These are phyloP conservation scores for Pichia sp. DNA, from an alignment of 1,139 yeast species.

Conservation along the genomic window DNA sequence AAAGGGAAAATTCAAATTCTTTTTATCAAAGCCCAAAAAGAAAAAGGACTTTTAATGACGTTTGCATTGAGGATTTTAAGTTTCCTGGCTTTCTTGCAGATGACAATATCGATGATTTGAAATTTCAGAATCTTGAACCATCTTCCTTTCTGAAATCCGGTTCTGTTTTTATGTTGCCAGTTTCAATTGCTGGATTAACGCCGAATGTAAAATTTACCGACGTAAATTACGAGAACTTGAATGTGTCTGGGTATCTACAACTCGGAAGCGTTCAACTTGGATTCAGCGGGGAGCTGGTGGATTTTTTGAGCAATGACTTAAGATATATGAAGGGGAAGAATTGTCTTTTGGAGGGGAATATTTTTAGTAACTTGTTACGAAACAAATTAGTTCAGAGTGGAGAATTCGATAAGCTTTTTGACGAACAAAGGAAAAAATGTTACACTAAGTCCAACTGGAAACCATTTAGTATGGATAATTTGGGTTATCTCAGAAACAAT, in stretches of 20 bases:
- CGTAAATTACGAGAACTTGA: constrained; percentile 9
- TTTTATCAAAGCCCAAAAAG: neutral
- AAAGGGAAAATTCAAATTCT: neutral
- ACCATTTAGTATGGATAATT: constrained; percentile 21
- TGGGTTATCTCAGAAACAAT: constrained; percentile 21
- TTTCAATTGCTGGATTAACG: constrained; percentile 7
- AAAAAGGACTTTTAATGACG: constrained; percentile 11
- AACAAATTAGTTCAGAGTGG: constrained; percentile 11
- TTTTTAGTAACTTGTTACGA: constrained; percentile 22
- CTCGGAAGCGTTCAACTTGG: constrained; percentile 13
- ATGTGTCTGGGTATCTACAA: constrained; percentile 16
- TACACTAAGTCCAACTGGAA: constrained; percentile 16
- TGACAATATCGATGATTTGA: neutral
- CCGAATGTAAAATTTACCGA: constrained; percentile 17
- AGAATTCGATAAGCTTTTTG: constrained; percentile 6
- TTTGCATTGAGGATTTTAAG: constrained; percentile 2
- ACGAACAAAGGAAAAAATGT: constrained; percentile 6
- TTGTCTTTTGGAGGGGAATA: constrained; percentile 21
- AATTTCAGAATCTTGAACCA: neutral
- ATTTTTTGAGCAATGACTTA: constrained; percentile 21
- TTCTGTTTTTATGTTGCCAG: constrained; percentile 12
- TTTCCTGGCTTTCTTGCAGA: neutral
- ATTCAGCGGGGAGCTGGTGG: constrained; percentile 22
- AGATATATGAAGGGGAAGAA: constrained; percentile 12
- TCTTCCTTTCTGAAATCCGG: constrained; percentile 22